Conservation (phyloP, 2,329 filamentous ascomycete species). For the Trichoderma afroharzianum region DNA sequence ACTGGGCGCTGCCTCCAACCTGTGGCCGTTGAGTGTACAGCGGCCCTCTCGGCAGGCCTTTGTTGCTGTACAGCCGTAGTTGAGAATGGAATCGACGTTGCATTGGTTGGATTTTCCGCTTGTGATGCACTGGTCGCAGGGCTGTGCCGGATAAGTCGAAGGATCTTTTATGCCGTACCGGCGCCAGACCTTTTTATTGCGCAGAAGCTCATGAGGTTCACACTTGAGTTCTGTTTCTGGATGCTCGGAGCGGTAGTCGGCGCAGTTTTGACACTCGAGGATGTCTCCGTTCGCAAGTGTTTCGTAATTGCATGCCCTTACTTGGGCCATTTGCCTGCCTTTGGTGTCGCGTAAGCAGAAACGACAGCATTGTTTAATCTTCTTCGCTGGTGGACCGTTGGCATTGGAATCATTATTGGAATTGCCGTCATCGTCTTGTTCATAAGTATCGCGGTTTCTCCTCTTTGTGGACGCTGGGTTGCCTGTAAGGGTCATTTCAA, state of each 20-base stretch:
- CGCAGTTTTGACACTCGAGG: slow-evolving; percentile 27
- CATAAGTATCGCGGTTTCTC: background rate
- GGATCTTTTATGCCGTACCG: slow-evolving; percentile 21
- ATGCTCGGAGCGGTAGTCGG: slow-evolving; percentile 22
- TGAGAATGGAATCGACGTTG: slow-evolving; percentile 25
- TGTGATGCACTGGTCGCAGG: slow-evolving; percentile 20
- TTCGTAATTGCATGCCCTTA: slow-evolving; percentile 19
- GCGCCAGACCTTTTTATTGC: slow-evolving; percentile 6
- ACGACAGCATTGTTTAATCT: background rate
- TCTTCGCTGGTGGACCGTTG: background rate
- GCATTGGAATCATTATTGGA: background rate
- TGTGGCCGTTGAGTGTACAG: slow-evolving; percentile 13
- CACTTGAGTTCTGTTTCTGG: slow-evolving; percentile 16
- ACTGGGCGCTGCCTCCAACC: slow-evolving; percentile 19
- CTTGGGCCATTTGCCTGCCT: background rate
- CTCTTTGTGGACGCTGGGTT: background rate
- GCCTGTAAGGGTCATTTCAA: background rate
- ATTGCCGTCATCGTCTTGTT: background rate
- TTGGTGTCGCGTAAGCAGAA: background rate
- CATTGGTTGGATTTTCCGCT: slow-evolving; percentile 13
- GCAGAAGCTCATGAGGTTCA: background rate
- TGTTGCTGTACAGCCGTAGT: slow-evolving; percentile 18
- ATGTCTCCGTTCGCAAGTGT: slow-evolving; percentile 4
- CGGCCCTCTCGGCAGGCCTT: slow-evolving; percentile 18
- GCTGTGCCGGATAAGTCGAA: slow-evolving; percentile 6